phyloP scores from a whole-genome alignment of 768 basidiomycete species.

The Russula olivacea region DNA sequence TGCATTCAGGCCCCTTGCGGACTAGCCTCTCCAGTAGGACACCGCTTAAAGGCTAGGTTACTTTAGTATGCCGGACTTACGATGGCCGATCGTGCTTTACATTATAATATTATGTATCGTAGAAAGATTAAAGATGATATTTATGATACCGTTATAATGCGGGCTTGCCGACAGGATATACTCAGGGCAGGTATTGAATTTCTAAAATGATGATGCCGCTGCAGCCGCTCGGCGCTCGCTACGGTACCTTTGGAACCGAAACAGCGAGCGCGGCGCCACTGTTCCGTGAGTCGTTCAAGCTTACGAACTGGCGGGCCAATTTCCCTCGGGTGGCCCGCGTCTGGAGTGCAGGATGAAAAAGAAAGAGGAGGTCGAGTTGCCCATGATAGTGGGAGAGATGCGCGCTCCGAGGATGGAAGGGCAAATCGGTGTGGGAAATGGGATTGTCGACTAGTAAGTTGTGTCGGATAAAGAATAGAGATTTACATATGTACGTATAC shows the following conservation, averaged over 20 bases:
- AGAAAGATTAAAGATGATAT: not conserved
- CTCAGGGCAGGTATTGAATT: not conserved
- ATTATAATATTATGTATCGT: not conserved
- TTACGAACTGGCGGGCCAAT: not conserved
- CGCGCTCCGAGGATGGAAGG: constrained; percentile 15
- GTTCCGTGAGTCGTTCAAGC: not conserved
- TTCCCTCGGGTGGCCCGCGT: not conserved
- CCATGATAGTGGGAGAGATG: not conserved
- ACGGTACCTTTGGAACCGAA: not conserved
- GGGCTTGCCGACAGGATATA: not conserved
- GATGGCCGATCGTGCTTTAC: not conserved
- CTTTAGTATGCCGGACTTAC: not conserved
- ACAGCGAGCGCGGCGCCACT: not conserved
- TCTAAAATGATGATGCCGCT: not conserved
- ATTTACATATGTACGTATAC: constrained; percentile 13
- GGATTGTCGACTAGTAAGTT: not conserved
- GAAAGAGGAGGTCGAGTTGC: too few species aligned
- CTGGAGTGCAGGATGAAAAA: too few species aligned
- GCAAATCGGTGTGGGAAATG: not conserved
- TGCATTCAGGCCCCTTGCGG: not conserved
- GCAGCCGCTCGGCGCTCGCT: too few species aligned
- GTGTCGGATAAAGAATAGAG: not conserved
- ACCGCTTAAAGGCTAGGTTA: not conserved
- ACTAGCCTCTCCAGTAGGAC: not conserved
- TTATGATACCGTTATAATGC: constrained; percentile 15